Evolutionary conservation across 177 flowering plant species (phyloP), one percentile per base, ranked within the genome.

Genomic region (Telopea speciosissima): DNA sequence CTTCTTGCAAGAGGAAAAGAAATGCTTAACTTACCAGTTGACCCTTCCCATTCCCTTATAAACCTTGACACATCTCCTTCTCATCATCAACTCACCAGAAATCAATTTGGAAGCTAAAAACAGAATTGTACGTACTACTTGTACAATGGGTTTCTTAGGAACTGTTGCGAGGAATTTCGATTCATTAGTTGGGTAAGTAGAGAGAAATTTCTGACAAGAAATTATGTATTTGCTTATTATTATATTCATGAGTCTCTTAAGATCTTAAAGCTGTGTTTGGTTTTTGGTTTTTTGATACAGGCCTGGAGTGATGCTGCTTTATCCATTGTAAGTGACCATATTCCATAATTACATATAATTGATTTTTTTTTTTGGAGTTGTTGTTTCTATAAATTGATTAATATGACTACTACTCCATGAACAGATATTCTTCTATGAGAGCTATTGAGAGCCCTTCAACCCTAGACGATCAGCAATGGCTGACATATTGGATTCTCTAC

Each of bases 381-480:
- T 1, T 36, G 40, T 36, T 36, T 36, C 17, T 22, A 28, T 22
- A 17, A 26, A 3, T 10, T 13, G 22, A 14, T 40, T 10, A 42
- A 10, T 3, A 0, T 5, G 17, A 36, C 1, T 17, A 14, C 3
- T 21, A 31, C 21, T 12, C n/a, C 4, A 36, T 26, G 36, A 65
- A 68, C 87, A 93, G 98, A 74, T 93, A 89, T 67, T 88, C 96
- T 56, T 91, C 98, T 3, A 74, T 88, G 73, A 62, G 87, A 73
- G 98, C 98, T 26, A 90, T 93, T 3, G 94, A 91, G 85, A 89
- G 89, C 68, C 89, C 91, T 44, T 81, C 96, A 40, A 54, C 86
- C 0, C 64, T 85, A 10, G 97, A 91, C 42, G 91, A 91, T 74
- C 92, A 89, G 68, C 97, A 93, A 65, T 93, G 98, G 98, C 85